Conservation (phyloP, 345 rosid species). For the Dipteronia dyeriana region DNA sequence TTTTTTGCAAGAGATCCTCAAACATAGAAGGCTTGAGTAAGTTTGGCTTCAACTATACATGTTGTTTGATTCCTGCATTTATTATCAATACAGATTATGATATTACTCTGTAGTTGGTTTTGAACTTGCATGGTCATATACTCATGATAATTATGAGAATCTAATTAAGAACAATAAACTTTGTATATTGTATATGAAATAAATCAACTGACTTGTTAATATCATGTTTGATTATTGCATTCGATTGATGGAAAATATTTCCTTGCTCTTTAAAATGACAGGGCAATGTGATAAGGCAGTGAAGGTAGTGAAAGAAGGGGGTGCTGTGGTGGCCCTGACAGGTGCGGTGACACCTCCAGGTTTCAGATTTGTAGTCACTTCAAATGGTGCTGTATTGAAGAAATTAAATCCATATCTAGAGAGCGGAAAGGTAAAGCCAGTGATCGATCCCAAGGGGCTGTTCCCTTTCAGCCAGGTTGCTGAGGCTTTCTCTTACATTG, state of each 20-base stretch:
- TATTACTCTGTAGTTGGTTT: not conserved
- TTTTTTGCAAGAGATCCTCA: not conserved
- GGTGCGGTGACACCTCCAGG: slow-evolving; percentile 94
- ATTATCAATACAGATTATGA: not conserved
- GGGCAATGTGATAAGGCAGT: slow-evolving; percentile 95
- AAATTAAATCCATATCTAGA: slow-evolving; percentile 82
- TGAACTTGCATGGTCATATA: not conserved
- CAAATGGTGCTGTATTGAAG: slow-evolving; percentile 75
- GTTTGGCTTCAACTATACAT: not conserved
- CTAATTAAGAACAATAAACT: not conserved
- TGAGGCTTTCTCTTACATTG: slow-evolving; percentile 82
- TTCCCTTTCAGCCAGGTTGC: slow-evolving; percentile 63
- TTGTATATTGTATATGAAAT: no score
- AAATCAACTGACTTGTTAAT: not conserved
- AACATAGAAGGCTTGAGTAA: not conserved
- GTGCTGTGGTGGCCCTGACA: slow-evolving; percentile 86
- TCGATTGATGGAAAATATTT: not conserved
- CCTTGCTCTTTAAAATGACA: slow-evolving; percentile 23
- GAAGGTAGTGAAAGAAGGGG: slow-evolving; percentile 83
- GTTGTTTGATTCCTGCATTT: not conserved
- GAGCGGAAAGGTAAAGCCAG: slow-evolving; percentile 80
- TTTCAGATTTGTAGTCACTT: slow-evolving; percentile 89
- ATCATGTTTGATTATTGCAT: not conserved
- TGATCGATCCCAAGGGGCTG: slow-evolving; percentile 86
- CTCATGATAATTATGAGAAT: not conserved